Conservation (phyloP, 192 early-diverging fungal species). For the Haplosporangium gracile region DNA sequence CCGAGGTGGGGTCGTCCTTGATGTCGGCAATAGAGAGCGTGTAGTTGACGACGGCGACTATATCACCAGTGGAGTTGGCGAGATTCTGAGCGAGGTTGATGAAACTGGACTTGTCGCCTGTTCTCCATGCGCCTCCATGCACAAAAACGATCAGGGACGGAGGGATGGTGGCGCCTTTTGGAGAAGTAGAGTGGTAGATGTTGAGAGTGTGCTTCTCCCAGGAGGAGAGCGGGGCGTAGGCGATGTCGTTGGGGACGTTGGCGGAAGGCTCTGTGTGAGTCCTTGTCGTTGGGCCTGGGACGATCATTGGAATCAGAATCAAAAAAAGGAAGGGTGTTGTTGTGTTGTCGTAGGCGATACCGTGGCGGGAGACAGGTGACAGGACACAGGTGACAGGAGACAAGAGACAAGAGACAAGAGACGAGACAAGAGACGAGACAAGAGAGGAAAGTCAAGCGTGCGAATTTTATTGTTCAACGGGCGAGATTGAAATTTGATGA, state of each 20-base stretch:
- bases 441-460: no score
- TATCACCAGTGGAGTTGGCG: conserved; percentile 56
- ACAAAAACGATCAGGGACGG: conserved; percentile 77
- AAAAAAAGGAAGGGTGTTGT: no score
- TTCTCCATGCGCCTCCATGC: conserved; percentile 91
- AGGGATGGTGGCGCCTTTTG: not conserved
- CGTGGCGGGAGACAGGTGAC: no score
- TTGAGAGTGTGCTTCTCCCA: conserved; percentile 70
- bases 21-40: conserved; percentile 63
- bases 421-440: no score
- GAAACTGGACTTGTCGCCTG: conserved; percentile 79
- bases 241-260: conserved; percentile 23
- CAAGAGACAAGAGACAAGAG: no score
- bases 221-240: conserved; percentile 43
- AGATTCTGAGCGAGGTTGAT: conserved; percentile 63
- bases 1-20: conserved; percentile 41
- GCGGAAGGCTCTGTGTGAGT: not conserved
- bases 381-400: no score
- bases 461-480: no score
- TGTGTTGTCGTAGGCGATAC: no score
- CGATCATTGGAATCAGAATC: not conserved
- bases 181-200: conserved; percentile 65
- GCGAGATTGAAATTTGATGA: no score
- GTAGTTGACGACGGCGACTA: conserved; percentile 83
- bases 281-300: not conserved